phyloP scores from a whole-genome alignment of 2,329 filamentous ascomycete genomes.

The Colletotrichum orbiculare region DNA sequence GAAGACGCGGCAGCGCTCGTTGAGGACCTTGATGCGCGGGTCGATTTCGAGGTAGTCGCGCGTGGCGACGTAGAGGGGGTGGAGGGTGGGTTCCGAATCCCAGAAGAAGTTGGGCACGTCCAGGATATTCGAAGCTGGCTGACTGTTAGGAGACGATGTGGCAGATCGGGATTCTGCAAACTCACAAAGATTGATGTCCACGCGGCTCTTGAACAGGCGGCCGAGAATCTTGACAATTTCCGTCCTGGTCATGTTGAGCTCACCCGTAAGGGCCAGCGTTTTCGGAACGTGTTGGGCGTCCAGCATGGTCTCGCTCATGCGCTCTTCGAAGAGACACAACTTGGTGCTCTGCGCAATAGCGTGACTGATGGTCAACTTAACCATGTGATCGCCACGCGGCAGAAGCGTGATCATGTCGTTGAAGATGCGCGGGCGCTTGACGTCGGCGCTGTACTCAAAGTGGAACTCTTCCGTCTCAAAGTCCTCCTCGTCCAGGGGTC shows the following conservation, averaged over 20 bases:
- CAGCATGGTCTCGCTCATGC: slow-evolving; percentile 93
- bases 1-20: slow-evolving; percentile 96
- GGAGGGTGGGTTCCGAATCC: slow-evolving; percentile 94
- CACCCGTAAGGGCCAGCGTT: slow-evolving; percentile 86
- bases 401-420: slow-evolving; percentile 99
- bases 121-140: slow-evolving; percentile 88
- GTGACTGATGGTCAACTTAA: slow-evolving; percentile 97
- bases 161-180: slow-evolving; percentile 36
- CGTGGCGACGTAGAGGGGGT: slow-evolving; percentile 93
- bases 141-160: not conserved
- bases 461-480: slow-evolving; percentile 99
- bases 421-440: slow-evolving; percentile 90
- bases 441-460: slow-evolving; percentile 92
- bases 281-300: slow-evolving; percentile 94
- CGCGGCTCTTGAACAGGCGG: slow-evolving; percentile 89
- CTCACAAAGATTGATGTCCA: slow-evolving; percentile 98
- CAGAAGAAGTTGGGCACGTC: slow-evolving; percentile 98
- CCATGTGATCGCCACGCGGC: slow-evolving; percentile 94
- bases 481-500: slow-evolving; percentile 86
- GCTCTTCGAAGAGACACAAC: slow-evolving; percentile 93
- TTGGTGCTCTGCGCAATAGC: slow-evolving; percentile 98
- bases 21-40: slow-evolving; percentile 93
- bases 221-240: slow-evolving; percentile 95
- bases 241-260: slow-evolving; percentile 88
- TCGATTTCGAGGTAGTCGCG: slow-evolving; percentile 98